Conservation (phyloP, 148 eudicot genomes). For the Chenopodium suecicum region DNA sequence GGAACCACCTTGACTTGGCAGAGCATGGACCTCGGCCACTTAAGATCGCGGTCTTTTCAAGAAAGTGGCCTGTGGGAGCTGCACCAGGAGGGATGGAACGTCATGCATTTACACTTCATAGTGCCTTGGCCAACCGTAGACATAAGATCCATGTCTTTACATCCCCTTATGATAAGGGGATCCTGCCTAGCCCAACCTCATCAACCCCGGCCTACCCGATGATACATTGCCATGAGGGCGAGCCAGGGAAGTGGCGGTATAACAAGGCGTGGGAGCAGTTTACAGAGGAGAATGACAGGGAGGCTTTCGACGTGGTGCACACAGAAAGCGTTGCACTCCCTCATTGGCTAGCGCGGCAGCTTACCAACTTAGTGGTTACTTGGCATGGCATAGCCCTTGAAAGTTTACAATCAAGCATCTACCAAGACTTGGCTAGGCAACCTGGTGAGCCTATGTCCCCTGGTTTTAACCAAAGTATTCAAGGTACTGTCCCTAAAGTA, state of each 20-base stretch:
- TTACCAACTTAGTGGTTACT: constrained; percentile 68
- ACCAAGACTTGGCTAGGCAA: constrained; percentile 62
- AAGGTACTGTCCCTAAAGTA: constrained; percentile 63
- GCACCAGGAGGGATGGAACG: constrained; percentile 93
- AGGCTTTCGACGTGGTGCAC: constrained; percentile 69
- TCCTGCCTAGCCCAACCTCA: constrained; percentile 15
- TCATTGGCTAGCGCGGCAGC: constrained; percentile 45
- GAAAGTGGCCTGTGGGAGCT: constrained; percentile 70
- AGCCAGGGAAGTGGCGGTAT: constrained; percentile 67
- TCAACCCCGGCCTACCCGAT: constrained; percentile 32
- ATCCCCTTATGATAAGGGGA: constrained; percentile 39
- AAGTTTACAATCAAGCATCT: constrained; percentile 64
- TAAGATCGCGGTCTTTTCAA: constrained; percentile 66
- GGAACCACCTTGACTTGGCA: constrained; percentile 52
- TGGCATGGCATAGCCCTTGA: constrained; percentile 92
- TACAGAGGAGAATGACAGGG: constrained; percentile 50
- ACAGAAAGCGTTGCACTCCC: constrained; percentile 88
- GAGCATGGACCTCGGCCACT: constrained; percentile 34
- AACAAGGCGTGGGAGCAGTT: constrained; percentile 83
- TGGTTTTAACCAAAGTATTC: constrained; percentile 47
- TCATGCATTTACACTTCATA: constrained; percentile 72
- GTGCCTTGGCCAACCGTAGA: constrained; percentile 57
- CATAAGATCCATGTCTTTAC: constrained; percentile 74
- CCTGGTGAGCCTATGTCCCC: constrained; percentile 60
- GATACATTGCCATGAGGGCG: constrained; percentile 65